Evolutionary conservation across 306 rosid genomes (phyloP), one percentile per base, ranked within the genome.

Genomic region (Arachis hypogaea): DNA sequence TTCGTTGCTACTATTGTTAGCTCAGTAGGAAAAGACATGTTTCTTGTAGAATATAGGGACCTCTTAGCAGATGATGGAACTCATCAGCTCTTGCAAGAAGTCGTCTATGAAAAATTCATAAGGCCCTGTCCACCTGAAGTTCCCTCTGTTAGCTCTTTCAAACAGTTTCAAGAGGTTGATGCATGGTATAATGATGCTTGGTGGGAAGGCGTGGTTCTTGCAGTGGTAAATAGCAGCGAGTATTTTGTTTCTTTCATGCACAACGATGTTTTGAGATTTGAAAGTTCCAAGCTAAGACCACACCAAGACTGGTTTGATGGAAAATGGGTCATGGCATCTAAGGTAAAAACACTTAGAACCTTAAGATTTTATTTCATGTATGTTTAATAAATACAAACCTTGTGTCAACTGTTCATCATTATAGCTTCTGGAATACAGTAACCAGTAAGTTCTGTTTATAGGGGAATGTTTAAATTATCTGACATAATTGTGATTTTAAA

Each of bases 161-260:
- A 79, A 58, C 67, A 6, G 64, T 70, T 70, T 30, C 81, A 87
- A 67, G 80, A 77, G 45, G 88, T 87, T 12, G 84, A 87, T 66
- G 85, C 81, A 4, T 80, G 87, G 88, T 68, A 78, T 66, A 87
- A 72, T 36, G 85, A 87, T 10, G 91, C 81, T 9, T 87, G 92
- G 92, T 87, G 92, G 92, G 81, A 87, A 74, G 87, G 89, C 0
- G 29, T 74, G 46, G 59, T 85, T 78, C 77, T 72, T 61, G 59
- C 82, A 76, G 78, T 69, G 50, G 47, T 59, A 6, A 33, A 59
- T 42, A 41, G 45, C 59, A 12, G 51, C 55, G 72, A 75, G 64
- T 84, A 77, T 46, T n/a, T 64, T 3, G 82, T 87, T 55, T 76
- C 80, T 68, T 87, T 87, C 77, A 65, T 64, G 40, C 7, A 81